Conservation (phyloP, 495 filamentous ascomycete species). For the Cercophora scortea region DNA sequence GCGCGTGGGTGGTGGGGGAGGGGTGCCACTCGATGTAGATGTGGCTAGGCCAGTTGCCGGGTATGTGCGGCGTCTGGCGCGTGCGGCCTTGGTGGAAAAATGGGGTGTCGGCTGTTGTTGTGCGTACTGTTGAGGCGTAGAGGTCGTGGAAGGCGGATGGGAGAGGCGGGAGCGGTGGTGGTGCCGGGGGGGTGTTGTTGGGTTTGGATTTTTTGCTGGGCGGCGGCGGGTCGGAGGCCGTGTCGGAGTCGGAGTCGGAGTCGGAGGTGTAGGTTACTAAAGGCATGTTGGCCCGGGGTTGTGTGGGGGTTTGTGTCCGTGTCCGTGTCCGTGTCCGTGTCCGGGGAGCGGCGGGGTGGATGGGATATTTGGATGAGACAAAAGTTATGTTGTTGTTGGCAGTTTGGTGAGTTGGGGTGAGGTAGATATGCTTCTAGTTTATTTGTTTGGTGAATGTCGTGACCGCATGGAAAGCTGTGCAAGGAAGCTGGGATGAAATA, state of each 20-base stretch:
- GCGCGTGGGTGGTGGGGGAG: slow-evolving; percentile 42
- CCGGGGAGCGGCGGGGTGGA: too few species aligned
- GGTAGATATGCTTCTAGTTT: too few species aligned
- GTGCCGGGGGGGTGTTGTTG: too few species aligned
- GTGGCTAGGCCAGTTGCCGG: slow-evolving; percentile 89
- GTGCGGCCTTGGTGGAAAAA: slow-evolving; percentile 76
- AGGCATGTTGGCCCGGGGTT: slow-evolving; percentile 33
- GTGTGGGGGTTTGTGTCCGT: not conserved
- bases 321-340: too few species aligned
- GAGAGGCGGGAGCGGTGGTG: slow-evolving; percentile 62
- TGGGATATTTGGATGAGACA: too few species aligned
- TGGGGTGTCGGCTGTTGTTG: slow-evolving; percentile 74
- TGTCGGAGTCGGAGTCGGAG: slow-evolving; percentile 66
- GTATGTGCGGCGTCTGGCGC: slow-evolving; percentile 72
- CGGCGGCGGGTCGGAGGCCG: slow-evolving; percentile 33
- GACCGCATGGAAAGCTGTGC: too few species aligned
- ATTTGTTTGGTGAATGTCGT: too few species aligned
- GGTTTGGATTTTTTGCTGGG: not conserved
- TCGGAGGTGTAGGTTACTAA: too few species aligned
- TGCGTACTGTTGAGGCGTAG: slow-evolving; percentile 71
- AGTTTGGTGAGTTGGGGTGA: too few species aligned
- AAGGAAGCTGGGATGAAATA: too few species aligned
- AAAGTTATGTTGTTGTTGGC: too few species aligned
- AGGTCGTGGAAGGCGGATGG: slow-evolving; percentile 79
- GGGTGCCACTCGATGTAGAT: slow-evolving; percentile 91